Conservation (phyloP, 257 asterid species). For the Solanum clarkiae region DNA sequence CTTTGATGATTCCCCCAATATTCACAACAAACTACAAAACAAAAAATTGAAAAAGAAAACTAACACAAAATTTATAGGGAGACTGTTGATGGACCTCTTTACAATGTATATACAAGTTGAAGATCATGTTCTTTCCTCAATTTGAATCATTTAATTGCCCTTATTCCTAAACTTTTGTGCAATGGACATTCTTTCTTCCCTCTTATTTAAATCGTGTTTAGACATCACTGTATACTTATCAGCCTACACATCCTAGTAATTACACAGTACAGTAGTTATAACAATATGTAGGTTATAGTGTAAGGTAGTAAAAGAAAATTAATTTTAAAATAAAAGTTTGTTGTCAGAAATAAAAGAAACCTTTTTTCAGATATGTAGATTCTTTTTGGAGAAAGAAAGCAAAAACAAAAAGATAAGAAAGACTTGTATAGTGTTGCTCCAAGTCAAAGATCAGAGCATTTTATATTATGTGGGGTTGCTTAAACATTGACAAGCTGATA, state of each 20-base stretch:
- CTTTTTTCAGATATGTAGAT: not conserved
- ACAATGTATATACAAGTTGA: not conserved
- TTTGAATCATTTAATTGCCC: not conserved
- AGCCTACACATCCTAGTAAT: not conserved
- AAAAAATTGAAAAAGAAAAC: not conserved
- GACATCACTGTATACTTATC: not conserved
- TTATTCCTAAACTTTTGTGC: not conserved
- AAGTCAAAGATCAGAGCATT: not conserved
- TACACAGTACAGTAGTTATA: not conserved
- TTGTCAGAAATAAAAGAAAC: not conserved
- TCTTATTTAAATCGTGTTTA: not conserved
- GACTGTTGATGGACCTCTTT: not conserved
- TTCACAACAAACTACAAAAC: not conserved
- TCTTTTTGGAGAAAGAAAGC: not conserved
- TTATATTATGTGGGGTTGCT: not conserved
- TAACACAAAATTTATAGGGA: not conserved
- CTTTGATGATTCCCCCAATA: not conserved
- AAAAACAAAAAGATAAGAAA: not conserved
- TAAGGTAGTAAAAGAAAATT: not conserved
- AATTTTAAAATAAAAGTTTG: not conserved
- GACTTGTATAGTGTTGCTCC: not conserved
- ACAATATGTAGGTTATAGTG: not conserved
- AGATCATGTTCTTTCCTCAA: not conserved
- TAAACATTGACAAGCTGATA: not conserved
- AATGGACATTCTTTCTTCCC: not conserved